These are phyloP conservation scores for Tuber microsphaerosporum DNA, from an alignment of 495 filamentous ascomycete species.

Conservation along the genomic window DNA sequence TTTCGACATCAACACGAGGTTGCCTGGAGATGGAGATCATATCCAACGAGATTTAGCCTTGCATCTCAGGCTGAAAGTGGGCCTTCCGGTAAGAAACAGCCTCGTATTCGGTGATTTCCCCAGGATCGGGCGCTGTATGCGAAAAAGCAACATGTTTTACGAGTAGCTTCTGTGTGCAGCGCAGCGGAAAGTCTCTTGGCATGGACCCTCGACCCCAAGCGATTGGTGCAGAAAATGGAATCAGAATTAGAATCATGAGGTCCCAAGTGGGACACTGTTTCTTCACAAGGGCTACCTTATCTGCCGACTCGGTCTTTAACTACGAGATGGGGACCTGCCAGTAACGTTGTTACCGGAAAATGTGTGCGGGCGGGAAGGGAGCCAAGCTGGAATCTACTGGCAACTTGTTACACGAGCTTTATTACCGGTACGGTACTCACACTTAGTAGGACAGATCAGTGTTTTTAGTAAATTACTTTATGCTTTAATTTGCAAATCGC, in stretches of 20 bases:
- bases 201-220: not conserved
- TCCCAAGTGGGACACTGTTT: not conserved
- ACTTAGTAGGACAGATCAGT: not conserved
- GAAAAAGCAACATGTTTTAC: not conserved
- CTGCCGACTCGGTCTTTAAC: not conserved
- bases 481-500: not conserved
- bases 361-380: not conserved
- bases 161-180: not conserved
- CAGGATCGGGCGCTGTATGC: not conserved
- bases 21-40: not conserved
- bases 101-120: not conserved
- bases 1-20: not conserved
- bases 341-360: not conserved
- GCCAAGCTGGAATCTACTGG: too few species aligned
- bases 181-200: not conserved
- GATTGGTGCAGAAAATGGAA: not conserved
- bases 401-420: not conserved
- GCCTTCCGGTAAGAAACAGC: not conserved
- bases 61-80: not conserved
- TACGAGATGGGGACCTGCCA: not conserved
- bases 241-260: not conserved
- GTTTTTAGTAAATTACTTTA: not conserved
- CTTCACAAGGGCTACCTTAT: not conserved
- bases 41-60: not conserved
- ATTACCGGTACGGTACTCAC: not conserved